phyloP scores from a whole-genome alignment of 306 rosid genomes.

The Benincasa hispida region DNA sequence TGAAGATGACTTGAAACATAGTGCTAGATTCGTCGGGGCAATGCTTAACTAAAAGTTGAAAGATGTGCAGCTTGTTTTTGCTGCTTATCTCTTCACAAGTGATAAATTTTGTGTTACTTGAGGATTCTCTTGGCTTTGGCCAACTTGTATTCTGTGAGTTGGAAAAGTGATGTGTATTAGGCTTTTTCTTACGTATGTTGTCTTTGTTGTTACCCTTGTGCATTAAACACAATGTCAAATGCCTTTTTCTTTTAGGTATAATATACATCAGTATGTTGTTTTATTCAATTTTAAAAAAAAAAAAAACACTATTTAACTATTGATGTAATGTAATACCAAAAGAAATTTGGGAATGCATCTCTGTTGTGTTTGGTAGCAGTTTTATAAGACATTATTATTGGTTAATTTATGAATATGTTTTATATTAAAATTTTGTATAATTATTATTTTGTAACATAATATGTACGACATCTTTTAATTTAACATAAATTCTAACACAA shows the following conservation, averaged over 20 bases:
- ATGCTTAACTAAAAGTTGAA: neutral
- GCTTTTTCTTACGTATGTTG: neutral
- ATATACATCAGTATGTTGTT: neutral
- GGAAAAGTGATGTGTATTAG: neutral
- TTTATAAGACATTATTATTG: too few relatives aligned
- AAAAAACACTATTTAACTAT: neutral
- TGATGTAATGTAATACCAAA: neutral
- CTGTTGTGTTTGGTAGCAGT: too few relatives aligned
- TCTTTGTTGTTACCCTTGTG: neutral
- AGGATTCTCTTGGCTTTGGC: neutral
- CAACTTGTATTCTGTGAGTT: neutral
- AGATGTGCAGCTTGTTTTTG: neutral
- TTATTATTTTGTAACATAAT: too few relatives aligned
- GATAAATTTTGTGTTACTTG: neutral
- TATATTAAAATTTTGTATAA: too few relatives aligned
- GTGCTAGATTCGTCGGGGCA: neutral
- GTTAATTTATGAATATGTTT: too few relatives aligned
- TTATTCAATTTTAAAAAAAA: neutral
- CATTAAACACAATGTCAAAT: neutral
- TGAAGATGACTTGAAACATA: neutral
- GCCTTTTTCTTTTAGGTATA: neutral
- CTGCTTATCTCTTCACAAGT: neutral
- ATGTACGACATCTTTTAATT: too few relatives aligned
- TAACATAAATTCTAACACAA: too few relatives aligned
- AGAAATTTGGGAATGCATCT: neutral